These are phyloP conservation scores for Phytophthora tubulina DNA, from an alignment of 352 stramenopile species.

Conservation along the genomic window DNA sequence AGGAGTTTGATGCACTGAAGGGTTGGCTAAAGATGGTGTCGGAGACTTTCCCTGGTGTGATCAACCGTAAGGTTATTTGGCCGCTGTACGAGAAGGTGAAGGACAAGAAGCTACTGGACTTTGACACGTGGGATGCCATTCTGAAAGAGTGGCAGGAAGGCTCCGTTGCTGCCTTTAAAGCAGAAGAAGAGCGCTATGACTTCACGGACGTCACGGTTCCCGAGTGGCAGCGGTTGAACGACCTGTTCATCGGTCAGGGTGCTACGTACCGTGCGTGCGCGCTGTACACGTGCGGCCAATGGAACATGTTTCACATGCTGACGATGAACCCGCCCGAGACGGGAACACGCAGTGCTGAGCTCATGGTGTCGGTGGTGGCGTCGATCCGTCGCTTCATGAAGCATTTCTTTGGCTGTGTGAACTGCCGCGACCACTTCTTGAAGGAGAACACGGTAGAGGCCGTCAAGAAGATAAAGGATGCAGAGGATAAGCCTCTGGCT, in stretches of 20 bases:
- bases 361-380: slow-evolving; percentile 75
- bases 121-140: slow-evolving; percentile 74
- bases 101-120: slow-evolving; percentile 69
- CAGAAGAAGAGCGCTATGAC: slow-evolving; percentile 63
- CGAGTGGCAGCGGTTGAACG: slow-evolving; percentile 73
- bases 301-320: slow-evolving; percentile 91
- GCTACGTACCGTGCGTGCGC: slow-evolving; percentile 76
- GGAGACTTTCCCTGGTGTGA: slow-evolving; percentile 74
- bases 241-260: slow-evolving; percentile 75
- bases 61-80: slow-evolving; percentile 76
- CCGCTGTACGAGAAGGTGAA: slow-evolving; percentile 60
- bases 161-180: slow-evolving; percentile 62
- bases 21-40: slow-evolving; percentile 80
- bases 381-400: slow-evolving; percentile 87
- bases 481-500: slow-evolving; percentile 71
- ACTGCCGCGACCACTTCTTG: slow-evolving; percentile 85
- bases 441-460: slow-evolving; percentile 76
- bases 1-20: slow-evolving; percentile 82
- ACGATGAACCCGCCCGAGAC: slow-evolving; percentile 72
- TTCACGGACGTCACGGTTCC: slow-evolving; percentile 57
- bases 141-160: slow-evolving; percentile 68
- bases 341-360: slow-evolving; percentile 48
- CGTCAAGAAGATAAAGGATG: slow-evolving; percentile 70
- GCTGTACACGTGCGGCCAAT: slow-evolving; percentile 86
- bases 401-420: slow-evolving; percentile 86